Conservation (phyloP, 306 rosid species). For the Amphicarpaea edgeworthii region DNA sequence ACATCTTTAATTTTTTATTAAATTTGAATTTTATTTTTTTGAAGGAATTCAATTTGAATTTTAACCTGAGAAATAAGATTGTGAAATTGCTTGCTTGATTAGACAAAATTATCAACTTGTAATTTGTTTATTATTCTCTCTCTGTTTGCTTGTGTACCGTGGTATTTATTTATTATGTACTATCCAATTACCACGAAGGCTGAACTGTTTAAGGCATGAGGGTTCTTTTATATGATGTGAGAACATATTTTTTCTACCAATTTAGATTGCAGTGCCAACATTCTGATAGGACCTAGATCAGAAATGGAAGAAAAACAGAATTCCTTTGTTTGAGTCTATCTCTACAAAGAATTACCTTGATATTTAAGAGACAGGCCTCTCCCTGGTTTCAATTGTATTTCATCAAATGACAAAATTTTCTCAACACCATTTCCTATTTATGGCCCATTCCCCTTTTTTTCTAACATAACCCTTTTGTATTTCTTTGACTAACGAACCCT, state of each 20-base stretch:
- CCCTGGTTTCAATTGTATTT: not conserved
- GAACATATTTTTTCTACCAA: not conserved
- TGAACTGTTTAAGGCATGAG: constrained; percentile 5
- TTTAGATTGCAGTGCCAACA: not conserved
- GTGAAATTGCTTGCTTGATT: not conserved
- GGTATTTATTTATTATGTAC: not conserved
- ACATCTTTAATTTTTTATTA: constrained; percentile 5
- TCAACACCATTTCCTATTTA: not conserved
- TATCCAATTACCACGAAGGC: not conserved
- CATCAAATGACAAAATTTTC: not conserved
- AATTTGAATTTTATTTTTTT: too few species aligned
- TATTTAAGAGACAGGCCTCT: not conserved
- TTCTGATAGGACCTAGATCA: not conserved
- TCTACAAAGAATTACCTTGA: not conserved
- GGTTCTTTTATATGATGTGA: not conserved
- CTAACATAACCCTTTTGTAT: not conserved
- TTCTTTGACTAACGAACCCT: not conserved
- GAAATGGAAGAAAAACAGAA: not conserved
- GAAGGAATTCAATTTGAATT: constrained; percentile 8
- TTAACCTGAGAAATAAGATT: not conserved
- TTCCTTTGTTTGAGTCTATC: constrained; percentile 1
- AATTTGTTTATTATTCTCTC: not conserved
- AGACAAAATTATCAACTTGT: not conserved
- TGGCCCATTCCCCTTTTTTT: not conserved
- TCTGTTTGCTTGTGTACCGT: not conserved